phyloP scores from a whole-genome alignment of 345 rosid species.

The Balakata baccata region DNA sequence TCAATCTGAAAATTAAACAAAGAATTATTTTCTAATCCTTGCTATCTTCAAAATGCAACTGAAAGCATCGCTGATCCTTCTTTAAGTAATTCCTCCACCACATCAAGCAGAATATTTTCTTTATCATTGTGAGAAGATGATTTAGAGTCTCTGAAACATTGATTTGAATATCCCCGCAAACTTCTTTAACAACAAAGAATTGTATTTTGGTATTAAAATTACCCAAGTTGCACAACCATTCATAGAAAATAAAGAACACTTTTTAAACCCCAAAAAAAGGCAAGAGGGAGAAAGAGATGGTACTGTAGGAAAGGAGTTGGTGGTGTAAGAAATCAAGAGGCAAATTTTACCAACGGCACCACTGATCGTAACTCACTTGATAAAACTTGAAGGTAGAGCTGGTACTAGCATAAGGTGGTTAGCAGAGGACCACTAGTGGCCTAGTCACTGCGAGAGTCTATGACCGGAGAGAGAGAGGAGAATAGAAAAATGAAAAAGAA shows the following conservation, averaged over 20 bases:
- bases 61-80: constrained; percentile 98
- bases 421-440: too few relatives aligned
- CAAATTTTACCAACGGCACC: constrained; percentile 36
- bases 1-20: not conserved
- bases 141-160: constrained; percentile 74
- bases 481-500: too few relatives aligned
- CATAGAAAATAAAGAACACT: not conserved
- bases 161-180: constrained; percentile 64
- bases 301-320: constrained; percentile 34
- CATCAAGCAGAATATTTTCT: constrained; percentile 70
- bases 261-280: not conserved
- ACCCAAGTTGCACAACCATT: not conserved
- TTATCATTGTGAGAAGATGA: constrained; percentile 65
- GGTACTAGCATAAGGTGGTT: too few relatives aligned
- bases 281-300: not conserved
- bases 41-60: constrained; percentile 38
- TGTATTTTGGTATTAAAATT: not conserved
- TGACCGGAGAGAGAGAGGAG: too few relatives aligned
- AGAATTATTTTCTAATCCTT: too few relatives aligned
- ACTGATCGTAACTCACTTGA: constrained; percentile 32
- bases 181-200: not conserved
- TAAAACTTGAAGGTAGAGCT: constrained; percentile 33
- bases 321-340: constrained; percentile 32
- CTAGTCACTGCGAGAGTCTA: too few relatives aligned
- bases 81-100: constrained; percentile 84